Percentiles rank a stretch among this genome's conserved stretches.
phyloP scores from a whole-genome alignment of 345 rosid genomes.

The Pelargonium nanum region DNA sequence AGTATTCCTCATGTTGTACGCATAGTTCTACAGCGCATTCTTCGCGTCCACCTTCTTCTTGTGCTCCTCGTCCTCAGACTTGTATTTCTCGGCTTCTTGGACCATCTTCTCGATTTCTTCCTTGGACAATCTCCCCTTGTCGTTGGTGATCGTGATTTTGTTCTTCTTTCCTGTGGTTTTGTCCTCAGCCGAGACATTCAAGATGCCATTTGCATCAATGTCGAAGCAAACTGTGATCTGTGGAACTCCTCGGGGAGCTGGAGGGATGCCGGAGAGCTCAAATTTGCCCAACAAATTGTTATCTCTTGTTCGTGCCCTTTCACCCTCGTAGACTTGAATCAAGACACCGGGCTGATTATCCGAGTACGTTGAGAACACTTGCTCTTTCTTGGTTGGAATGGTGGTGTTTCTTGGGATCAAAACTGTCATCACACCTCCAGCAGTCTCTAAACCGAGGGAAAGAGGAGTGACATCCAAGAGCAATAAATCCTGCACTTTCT shows the following conservation, averaged over 20 bases:
- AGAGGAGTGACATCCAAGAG: no score
- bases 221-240: no score
- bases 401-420: slow-evolving; percentile 16
- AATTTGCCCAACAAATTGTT: slow-evolving; percentile 26
- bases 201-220: no score
- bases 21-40: slow-evolving; percentile 13
- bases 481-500: slow-evolving; percentile 10
- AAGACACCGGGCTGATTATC: slow-evolving; percentile 25
- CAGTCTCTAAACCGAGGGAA: no score
- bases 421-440: slow-evolving; percentile 15
- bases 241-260: slow-evolving; percentile 23
- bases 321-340: slow-evolving; percentile 25
- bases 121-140: slow-evolving; percentile 17
- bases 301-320: slow-evolving; percentile 21
- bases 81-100: slow-evolving; percentile 19
- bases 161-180: slow-evolving; percentile 19
- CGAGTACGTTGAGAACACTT: no score
- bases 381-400: slow-evolving; percentile 22
- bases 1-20: slow-evolving; percentile 18
- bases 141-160: slow-evolving; percentile 13
- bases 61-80: slow-evolving; percentile 17
- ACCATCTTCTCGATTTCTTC: slow-evolving; percentile 20
- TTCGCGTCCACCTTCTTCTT: slow-evolving; percentile 15
- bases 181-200: slow-evolving; percentile 23
- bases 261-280: slow-evolving; percentile 27